phyloP scores from a whole-genome alignment of 2,329 filamentous ascomycete genomes.

The Xylariales sp. region DNA sequence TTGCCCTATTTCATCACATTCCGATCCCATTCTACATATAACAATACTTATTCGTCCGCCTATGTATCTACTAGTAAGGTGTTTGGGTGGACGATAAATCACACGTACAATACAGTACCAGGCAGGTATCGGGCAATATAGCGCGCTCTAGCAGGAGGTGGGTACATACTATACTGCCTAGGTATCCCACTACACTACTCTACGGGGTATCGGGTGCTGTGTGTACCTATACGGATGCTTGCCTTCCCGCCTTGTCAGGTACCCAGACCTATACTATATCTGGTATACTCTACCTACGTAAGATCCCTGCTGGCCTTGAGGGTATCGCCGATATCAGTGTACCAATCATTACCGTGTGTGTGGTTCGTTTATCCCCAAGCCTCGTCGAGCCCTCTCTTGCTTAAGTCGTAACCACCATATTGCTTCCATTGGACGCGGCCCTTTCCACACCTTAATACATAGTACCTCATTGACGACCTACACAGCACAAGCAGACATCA shows the following conservation, averaged over 20 bases:
- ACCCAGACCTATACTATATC: slow-evolving; percentile 8
- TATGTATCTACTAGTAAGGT: neutral
- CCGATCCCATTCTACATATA: neutral
- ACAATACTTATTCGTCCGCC: neutral
- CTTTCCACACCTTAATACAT: slow-evolving; percentile 4
- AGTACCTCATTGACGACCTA: neutral
- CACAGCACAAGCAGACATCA: neutral
- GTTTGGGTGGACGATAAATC: neutral
- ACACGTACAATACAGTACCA: neutral
- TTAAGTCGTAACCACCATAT: slow-evolving; percentile 12
- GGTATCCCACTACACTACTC: no score
- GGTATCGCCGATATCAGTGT: slow-evolving; percentile 15
- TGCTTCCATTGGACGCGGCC: slow-evolving; percentile 6
- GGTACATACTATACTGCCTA: neutral
- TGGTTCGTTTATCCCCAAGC: slow-evolving; percentile 25
- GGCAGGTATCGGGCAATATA: neutral
- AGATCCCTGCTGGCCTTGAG: slow-evolving; percentile 8
- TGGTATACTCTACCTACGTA: slow-evolving; percentile 9
- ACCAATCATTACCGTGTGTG: slow-evolving; percentile 14
- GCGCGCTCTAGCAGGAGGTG: neutral
- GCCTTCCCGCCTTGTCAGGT: slow-evolving; percentile 9
- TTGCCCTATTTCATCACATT: neutral
- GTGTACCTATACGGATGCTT: no score
- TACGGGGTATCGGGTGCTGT: neutral
- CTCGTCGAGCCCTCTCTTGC: slow-evolving; percentile 23